A percentile compares a stretch with the other conserved stretches of the same genome.
These are phyloP conservation scores for Metschnikowia chrysomelidarum DNA, from an alignment of 805 yeast species.

Conservation along the genomic window DNA sequence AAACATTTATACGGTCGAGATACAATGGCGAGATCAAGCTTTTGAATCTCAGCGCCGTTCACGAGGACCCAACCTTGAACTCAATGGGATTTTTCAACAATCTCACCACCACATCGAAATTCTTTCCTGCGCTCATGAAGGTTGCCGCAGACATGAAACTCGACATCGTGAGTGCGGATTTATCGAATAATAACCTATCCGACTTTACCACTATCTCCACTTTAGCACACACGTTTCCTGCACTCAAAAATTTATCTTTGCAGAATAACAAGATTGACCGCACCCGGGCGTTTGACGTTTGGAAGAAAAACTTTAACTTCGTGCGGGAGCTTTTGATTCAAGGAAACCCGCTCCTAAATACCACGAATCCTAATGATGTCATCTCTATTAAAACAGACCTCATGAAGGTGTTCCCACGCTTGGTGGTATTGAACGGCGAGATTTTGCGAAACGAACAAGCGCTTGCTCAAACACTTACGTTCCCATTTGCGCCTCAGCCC, in stretches of 20 bases:
- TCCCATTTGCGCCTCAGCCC: slow-evolving; percentile 57
- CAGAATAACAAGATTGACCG: slow-evolving; percentile 68
- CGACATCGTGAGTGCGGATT: slow-evolving; percentile 70
- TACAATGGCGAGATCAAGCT: slow-evolving; percentile 64
- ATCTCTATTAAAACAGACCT: slow-evolving; percentile 58
- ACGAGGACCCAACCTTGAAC: slow-evolving; percentile 58
- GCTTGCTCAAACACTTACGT: slow-evolving; percentile 46
- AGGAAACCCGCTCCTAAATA: slow-evolving; percentile 70
- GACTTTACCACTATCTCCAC: slow-evolving; percentile 61
- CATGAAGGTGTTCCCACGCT: slow-evolving; percentile 72
- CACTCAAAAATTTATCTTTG: slow-evolving; percentile 73
- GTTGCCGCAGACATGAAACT: slow-evolving; percentile 55
- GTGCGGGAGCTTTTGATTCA: slow-evolving; percentile 74
- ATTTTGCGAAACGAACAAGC: slow-evolving; percentile 72
- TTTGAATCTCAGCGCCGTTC: slow-evolving; percentile 66
- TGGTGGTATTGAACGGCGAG: slow-evolving; percentile 75
- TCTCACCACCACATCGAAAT: slow-evolving; percentile 65
- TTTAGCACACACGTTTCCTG: slow-evolving; percentile 72
- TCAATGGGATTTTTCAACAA: slow-evolving; percentile 64
- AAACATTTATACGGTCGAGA: slow-evolving; percentile 58
- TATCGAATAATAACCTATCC: slow-evolving; percentile 56
- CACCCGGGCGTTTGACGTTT: slow-evolving; percentile 60
- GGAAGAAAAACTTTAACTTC: slow-evolving; percentile 71
- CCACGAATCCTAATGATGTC: slow-evolving; percentile 26
- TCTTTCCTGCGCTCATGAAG: slow-evolving; percentile 87